Evolutionary conservation across 108 stramenopile species (phyloP).

Genomic region (Skeletonema costatum): DNA sequence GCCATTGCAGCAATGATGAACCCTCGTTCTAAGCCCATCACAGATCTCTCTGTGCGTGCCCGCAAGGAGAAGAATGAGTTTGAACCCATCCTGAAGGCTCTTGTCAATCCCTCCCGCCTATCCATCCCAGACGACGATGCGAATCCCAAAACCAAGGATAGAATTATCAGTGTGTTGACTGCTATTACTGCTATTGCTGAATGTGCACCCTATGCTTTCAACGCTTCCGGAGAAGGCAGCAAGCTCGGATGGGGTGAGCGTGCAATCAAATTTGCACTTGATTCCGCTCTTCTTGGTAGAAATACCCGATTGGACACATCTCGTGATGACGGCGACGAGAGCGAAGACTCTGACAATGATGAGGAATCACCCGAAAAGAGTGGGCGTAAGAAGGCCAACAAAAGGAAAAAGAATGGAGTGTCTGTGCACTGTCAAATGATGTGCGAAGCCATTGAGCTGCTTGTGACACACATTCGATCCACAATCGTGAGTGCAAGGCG

Average conservation of each 20-base stretch:
- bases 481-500: constrained; percentile 33
- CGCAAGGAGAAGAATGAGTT: constrained; percentile 50
- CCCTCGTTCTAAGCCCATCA: constrained; percentile 19
- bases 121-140: constrained; percentile 45
- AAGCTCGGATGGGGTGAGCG: constrained; percentile 52
- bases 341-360: constrained; percentile 38
- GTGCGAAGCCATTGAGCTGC: constrained; percentile 78
- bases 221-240: constrained; percentile 35
- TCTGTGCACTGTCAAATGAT: constrained; percentile 63
- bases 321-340: constrained; percentile 34
- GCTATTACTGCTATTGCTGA: constrained; percentile 73
- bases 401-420: constrained; percentile 30
- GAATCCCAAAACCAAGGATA: constrained; percentile 43
- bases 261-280: constrained; percentile 67
- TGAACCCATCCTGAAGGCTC: constrained; percentile 54
- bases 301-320: constrained; percentile 19
- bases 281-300: constrained; percentile 60
- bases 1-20: constrained; percentile 63
- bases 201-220: constrained; percentile 67
- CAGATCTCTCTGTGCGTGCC: constrained; percentile 30
- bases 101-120: constrained; percentile 64
- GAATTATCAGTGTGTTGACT: constrained; percentile 61
- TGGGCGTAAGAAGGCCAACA: constrained; percentile 12
- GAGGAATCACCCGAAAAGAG: constrained; percentile 45
- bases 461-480: constrained; percentile 70